Evolutionary conservation across 345 rosid genomes (phyloP).

Genomic region (Aquilaria yunnanensis): DNA sequence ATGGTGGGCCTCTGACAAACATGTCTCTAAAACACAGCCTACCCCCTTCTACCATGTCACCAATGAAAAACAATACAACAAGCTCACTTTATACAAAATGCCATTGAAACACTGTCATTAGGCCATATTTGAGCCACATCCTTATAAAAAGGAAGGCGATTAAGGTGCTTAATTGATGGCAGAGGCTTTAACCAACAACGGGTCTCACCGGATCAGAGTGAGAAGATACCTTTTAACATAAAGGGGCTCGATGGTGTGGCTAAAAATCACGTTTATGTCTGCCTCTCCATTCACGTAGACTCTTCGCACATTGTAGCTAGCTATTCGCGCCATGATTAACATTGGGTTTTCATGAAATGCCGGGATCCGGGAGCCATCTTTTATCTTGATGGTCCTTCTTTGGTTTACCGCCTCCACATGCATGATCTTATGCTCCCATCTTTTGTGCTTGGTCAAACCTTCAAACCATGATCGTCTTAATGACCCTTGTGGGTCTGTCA

Average conservation of each 20-base stretch:
- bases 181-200: slow-evolving; percentile 51
- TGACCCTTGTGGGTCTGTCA: no score
- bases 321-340: not conserved
- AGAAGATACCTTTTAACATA: slow-evolving; percentile 13
- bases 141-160: slow-evolving; percentile 42
- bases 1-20: slow-evolving; percentile 39
- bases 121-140: slow-evolving; percentile 30
- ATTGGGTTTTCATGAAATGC: not conserved
- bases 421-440: no score
- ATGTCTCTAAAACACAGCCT: slow-evolving; percentile 9
- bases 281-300: no score
- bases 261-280: no score
- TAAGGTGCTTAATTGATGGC: slow-evolving; percentile 33
- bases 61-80: slow-evolving; percentile 26
- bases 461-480: no score
- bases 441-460: no score
- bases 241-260: no score
- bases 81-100: slow-evolving; percentile 35
- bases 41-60: slow-evolving; percentile 15
- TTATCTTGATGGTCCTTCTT: no score
- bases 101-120: slow-evolving; percentile 23
- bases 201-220: slow-evolving; percentile 34
- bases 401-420: no score
- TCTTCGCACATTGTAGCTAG: no score
- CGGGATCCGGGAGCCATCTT: no score